phyloP scores from a whole-genome alignment of 192 early-diverging fungal genomes.

The Allomyces javanicus region DNA sequence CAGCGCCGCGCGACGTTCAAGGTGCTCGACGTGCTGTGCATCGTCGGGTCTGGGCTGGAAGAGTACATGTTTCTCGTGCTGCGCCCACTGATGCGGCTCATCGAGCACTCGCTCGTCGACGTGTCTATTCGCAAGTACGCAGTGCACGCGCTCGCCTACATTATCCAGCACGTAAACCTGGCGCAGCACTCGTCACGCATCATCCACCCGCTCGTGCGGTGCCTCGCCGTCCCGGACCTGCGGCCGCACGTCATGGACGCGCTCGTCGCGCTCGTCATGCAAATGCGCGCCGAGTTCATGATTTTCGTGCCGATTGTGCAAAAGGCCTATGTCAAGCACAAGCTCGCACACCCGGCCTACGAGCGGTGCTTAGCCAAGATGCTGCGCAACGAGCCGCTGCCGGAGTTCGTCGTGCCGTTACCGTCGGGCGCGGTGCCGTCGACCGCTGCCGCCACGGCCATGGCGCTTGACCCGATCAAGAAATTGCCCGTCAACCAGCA shows the following conservation, averaged over 20 bases:
- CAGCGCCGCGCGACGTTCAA: slow-evolving; percentile 35
- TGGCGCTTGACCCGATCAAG: slow-evolving; percentile 14
- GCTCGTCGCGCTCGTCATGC: slow-evolving; percentile 59
- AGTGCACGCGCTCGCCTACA: slow-evolving; percentile 45
- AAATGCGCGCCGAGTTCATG: slow-evolving; percentile 65
- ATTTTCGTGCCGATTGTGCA: slow-evolving; percentile 75
- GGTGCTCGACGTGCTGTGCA: slow-evolving; percentile 54
- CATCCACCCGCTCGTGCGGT: slow-evolving; percentile 60
- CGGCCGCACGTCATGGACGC: slow-evolving; percentile 54
- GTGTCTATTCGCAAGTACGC: slow-evolving; percentile 35
- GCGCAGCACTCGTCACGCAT: slow-evolving; percentile 71
- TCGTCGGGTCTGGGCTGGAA: slow-evolving; percentile 72
- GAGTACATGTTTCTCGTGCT: slow-evolving; percentile 82
- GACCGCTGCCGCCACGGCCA: background rate
- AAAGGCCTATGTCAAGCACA: slow-evolving; percentile 44
- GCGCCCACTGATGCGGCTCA: slow-evolving; percentile 55
- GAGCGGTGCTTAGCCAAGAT: slow-evolving; percentile 49
- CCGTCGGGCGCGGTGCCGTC: slow-evolving; percentile 29
- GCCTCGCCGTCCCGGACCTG: slow-evolving; percentile 41
- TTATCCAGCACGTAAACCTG: slow-evolving; percentile 58
- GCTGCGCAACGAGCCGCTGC: slow-evolving; percentile 56
- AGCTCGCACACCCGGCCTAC: slow-evolving; percentile 51
- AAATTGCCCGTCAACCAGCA: slow-evolving; percentile 72
- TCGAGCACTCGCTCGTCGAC: slow-evolving; percentile 51
- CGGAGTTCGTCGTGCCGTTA: slow-evolving; percentile 12